Conservation (phyloP, 805 yeast genomes). For the Ogataea methanolica region DNA sequence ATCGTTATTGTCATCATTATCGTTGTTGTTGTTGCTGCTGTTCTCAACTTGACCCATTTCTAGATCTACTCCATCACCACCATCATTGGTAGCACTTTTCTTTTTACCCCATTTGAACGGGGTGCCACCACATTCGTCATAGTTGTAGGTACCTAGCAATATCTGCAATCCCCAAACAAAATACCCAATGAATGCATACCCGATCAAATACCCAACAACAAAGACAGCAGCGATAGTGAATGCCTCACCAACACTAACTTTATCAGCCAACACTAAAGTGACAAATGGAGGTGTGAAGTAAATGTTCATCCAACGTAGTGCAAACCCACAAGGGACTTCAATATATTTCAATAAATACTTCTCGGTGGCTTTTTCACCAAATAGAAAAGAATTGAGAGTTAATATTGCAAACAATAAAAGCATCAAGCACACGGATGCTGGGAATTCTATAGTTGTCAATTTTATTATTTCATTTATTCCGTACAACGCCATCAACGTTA, state of each 20-base stretch:
- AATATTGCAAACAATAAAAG: conserved; percentile 48
- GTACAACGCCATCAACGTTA: conserved; percentile 43
- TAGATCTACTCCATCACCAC: neutral
- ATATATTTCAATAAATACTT: conserved; percentile 27
- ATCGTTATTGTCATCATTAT: neutral
- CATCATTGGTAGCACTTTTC: neutral
- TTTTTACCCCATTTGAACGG: conserved; percentile 2
- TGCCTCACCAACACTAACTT: conserved; percentile 63
- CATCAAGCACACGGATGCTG: conserved; percentile 71
- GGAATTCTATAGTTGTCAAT: conserved; percentile 49
- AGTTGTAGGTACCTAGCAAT: conserved; percentile 23
- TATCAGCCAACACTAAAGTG: conserved; percentile 62
- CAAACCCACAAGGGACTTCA: conserved; percentile 63
- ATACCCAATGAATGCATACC: conserved; percentile 47
- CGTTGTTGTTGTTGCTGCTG: neutral
- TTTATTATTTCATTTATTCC: conserved; percentile 47
- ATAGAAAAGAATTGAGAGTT: conserved; percentile 31
- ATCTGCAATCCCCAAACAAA: conserved; percentile 40
- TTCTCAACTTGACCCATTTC: neutral
- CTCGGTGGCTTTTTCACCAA: conserved; percentile 33
- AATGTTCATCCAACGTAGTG: conserved; percentile 72
- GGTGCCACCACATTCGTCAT: conserved; percentile 1
- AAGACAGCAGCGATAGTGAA: conserved; percentile 72
- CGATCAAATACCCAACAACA: conserved; percentile 55
- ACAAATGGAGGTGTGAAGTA: conserved; percentile 78